Conservation (phyloP, 371 early-diverging fungal species). For the Mortierella sp. region DNA sequence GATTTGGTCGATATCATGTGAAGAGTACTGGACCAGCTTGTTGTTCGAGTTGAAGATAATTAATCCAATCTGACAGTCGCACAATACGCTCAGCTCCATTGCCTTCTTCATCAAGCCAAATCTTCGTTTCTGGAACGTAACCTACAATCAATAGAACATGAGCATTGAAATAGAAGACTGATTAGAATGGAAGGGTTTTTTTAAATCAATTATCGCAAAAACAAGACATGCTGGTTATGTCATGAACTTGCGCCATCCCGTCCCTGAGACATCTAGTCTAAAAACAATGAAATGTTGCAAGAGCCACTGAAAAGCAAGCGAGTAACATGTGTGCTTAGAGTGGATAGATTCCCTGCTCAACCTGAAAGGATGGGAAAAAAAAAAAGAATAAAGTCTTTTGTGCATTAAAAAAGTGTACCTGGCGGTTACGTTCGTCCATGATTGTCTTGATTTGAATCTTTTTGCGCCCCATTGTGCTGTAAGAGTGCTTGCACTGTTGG, state of each 20-base stretch:
- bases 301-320: neutral
- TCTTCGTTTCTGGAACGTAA: constrained; percentile 99
- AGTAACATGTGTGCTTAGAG: too few species aligned
- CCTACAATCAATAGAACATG: constrained; percentile 60
- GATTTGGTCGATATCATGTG: constrained; percentile 93
- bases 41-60: constrained; percentile 93
- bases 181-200: too few species aligned
- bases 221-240: neutral
- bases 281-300: neutral
- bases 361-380: neutral
- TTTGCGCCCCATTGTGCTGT: constrained; percentile 88
- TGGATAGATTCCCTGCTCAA: neutral
- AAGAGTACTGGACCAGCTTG: constrained; percentile 94
- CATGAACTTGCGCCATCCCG: neutral
- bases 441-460: constrained; percentile 98
- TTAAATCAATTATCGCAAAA: neutral
- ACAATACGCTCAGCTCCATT: constrained; percentile 96
- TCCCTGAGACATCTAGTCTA: neutral
- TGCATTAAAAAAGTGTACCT: too few species aligned
- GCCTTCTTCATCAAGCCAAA: constrained; percentile 99
- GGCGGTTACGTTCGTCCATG: constrained; percentile 93
- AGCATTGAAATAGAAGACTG: neutral
- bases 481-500: neutral
- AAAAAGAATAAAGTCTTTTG: neutral
- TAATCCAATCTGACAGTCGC: constrained; percentile 96